phyloP scores from a whole-genome alignment of 2,329 filamentous ascomycete species.

The Aureobasidium uvarum region DNA sequence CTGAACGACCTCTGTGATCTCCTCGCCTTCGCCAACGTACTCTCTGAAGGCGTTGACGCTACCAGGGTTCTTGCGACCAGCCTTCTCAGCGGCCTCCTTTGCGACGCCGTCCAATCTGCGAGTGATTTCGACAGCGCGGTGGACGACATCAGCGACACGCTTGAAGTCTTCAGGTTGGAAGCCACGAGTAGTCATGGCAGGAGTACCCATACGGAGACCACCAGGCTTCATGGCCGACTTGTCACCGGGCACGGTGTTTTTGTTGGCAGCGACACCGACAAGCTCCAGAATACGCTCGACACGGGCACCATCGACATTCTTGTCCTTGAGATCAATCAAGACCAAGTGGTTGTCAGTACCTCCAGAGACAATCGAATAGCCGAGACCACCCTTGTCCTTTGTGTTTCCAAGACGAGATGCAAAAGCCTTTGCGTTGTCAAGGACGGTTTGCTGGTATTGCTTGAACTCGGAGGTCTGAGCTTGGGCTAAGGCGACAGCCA shows the following conservation, averaged over 20 bases:
- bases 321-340: conserved; percentile 86
- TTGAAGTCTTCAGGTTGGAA: conserved; percentile 71
- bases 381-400: conserved; percentile 61
- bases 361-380: conserved; percentile 91
- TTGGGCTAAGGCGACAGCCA: conserved; percentile 93
- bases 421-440: conserved; percentile 89
- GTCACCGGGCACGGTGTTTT: conserved; percentile 97
- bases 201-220: conserved; percentile 89
- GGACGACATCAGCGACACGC: conserved; percentile 31
- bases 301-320: conserved; percentile 73
- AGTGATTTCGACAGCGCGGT: conserved; percentile 67
- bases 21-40: conserved; percentile 65
- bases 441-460: conserved; percentile 87
- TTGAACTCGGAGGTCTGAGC: conserved; percentile 87
- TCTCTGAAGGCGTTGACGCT: conserved; percentile 67
- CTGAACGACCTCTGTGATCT: conserved; percentile 68
- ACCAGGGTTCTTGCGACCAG: conserved; percentile 63
- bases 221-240: conserved; percentile 90
- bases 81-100: conserved; percentile 65
- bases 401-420: conserved; percentile 61
- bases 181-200: conserved; percentile 97
- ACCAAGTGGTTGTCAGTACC: conserved; percentile 99
- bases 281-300: conserved; percentile 63
- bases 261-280: conserved; percentile 98
- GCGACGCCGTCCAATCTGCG: conserved; percentile 71